A percentile compares a stretch with the other conserved stretches of the same genome.
phyloP scores from a whole-genome alignment of 176 grass and related monocot genomes.

The Stipa capillata region DNA sequence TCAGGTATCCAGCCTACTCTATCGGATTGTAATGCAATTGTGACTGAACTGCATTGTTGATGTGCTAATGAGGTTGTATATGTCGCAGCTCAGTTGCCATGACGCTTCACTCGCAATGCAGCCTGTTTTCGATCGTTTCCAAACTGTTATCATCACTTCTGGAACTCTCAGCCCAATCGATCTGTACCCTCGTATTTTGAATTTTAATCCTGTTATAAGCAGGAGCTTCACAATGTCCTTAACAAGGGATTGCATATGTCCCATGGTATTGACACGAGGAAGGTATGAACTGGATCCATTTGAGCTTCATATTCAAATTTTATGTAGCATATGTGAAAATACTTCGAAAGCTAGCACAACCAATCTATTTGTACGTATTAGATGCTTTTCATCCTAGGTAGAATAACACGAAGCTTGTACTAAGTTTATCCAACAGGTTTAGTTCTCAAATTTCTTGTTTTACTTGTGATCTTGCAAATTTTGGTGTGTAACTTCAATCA shows the following conservation, averaged over 20 bases:
- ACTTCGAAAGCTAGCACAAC: background rate
- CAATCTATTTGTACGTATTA: background rate
- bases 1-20: constrained; percentile 42
- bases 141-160: constrained; percentile 92
- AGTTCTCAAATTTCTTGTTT: background rate
- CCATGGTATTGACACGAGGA: constrained; percentile 96
- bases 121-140: constrained; percentile 87
- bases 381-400: background rate
- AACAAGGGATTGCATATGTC: constrained; percentile 96
- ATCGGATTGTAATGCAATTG: background rate
- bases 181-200: constrained; percentile 88
- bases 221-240: constrained; percentile 96
- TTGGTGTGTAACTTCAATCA: background rate
- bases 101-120: constrained; percentile 95
- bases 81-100: constrained; percentile 90
- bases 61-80: constrained; percentile 22
- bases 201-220: constrained; percentile 96
- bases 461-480: background rate
- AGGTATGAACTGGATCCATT: constrained; percentile 38
- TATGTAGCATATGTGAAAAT: background rate
- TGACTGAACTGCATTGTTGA: background rate
- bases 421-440: background rate
- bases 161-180: constrained; percentile 94
- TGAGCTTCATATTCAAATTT: too few relatives aligned
- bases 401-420: background rate